Base-by-base conservation (phyloP, 148 eudicot genomes). In the Dysphania ambrosioides region DNA sequence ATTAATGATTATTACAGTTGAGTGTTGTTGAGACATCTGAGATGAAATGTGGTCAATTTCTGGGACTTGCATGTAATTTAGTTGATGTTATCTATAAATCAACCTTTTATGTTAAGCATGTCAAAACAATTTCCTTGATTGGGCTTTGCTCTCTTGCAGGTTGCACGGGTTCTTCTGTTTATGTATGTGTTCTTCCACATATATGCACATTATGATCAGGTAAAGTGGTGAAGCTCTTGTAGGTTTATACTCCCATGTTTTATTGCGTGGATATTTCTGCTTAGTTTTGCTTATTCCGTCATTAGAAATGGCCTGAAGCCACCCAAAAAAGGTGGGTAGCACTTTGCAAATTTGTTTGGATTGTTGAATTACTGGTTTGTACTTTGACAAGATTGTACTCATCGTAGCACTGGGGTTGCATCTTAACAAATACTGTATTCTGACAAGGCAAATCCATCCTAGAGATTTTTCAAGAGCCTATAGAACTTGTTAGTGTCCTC, bases 131-230 rank as follows among this genome's bases (percentile, higher is more conserved):
- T 76, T 21, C 70, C 51, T 51, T 51, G 70, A 72, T 68, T 58
- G 35, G 65, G 32, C 53, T 38, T 74, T 76, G 59, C 44, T 59
- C 63, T 58, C 42, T 74, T 79, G 82, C 95, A 92, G 97, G 89
- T 85, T 79, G 94, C 97, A 32, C 85, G 98, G 84, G 81, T 93
- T 70, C 44, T 93, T 75, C 77, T 91, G 75, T 91, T 93, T 74
- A 77, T 87, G 80, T 89, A 80, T 81, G 82, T 88, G 75, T 90
- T 89, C 86, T 84, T 88, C 88, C 97, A 93, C 81, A 74, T 93
- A 75, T 80, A 64, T 74, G 26, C 72, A 67, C 93, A 93, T 77
- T 89, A 85, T 80, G 86, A 86, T 77, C 90, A 91, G 98, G 98
- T 90, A 79, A 91, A 70, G 19, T 66, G 27, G 21, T 67, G 27